phyloP scores from a whole-genome alignment of 176 grass and related monocot genomes.

The Poa annua region DNA sequence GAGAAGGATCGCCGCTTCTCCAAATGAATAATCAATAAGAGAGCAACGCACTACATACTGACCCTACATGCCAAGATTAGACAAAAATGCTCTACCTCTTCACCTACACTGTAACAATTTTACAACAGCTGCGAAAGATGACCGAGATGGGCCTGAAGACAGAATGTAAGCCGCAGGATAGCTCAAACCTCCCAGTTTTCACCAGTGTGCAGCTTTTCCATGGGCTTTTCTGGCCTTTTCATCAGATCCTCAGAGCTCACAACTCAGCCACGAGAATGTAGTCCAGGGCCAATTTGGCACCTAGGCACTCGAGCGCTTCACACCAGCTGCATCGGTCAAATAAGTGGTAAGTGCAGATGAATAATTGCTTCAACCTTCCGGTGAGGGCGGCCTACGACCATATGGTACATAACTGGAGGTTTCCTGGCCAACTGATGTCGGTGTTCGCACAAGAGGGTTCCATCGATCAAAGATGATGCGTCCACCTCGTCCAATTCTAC shows the following conservation, averaged over 20 bases:
- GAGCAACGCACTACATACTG: constrained; percentile 57
- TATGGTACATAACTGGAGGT: constrained; percentile 43
- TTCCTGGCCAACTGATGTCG: constrained; percentile 65
- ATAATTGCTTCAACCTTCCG: constrained; percentile 52
- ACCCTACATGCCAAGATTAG: constrained; percentile 57
- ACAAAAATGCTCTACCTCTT: constrained; percentile 56
- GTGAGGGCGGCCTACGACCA: constrained; percentile 46
- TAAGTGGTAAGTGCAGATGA: constrained; percentile 37
- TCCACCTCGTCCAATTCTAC: constrained; percentile 93
- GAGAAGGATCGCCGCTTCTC: constrained; percentile 54
- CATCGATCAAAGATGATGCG: constrained; percentile 94
- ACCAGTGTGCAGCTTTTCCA: constrained; percentile 30
- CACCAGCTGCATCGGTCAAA: constrained; percentile 36
- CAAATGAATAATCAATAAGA: constrained; percentile 69
- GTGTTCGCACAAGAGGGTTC: constrained; percentile 65
- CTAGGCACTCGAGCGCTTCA: constrained; percentile 26
- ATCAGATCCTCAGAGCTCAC: constrained; percentile 39
- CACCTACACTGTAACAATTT: constrained; percentile 55
- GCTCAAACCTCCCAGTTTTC: constrained; percentile 19
- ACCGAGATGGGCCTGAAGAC: constrained; percentile 32
- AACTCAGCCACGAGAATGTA: constrained; percentile 34
- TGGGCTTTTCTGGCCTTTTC: constrained; percentile 20
- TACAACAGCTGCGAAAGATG: constrained; percentile 51
- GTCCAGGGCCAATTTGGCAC: constrained; percentile 42
- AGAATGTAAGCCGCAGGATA: constrained; percentile 28